Evolutionary conservation across 805 yeast genomes (phyloP), one percentile per base, ranked within the genome.

Genomic region (Wickerhamiella kurtzmanii): DNA sequence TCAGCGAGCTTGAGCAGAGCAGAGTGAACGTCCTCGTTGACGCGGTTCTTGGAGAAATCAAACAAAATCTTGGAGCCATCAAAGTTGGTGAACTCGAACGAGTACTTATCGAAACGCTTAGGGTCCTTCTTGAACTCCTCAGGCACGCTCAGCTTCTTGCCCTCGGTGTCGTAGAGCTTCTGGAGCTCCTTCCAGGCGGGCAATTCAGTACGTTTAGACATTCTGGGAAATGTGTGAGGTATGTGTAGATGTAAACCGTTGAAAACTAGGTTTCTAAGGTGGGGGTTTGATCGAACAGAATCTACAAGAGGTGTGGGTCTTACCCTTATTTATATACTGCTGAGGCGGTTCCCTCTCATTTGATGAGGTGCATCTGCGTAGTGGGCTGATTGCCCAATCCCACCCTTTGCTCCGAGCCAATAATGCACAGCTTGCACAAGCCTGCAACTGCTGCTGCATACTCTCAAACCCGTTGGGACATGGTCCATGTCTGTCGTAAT

Each of bases 1-100:
- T 79, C 77, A 57, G 97, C 97, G 62, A 92, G 77, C 60, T 77
- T 73, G 53, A 85, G 53, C 64, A 92, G 76, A 46, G 76, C 65
- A 32, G 67, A 56, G 56, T 85, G 67, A 61, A 89, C 77, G 61
- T 85, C 86, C 56, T 87, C 95, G 64, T 87, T 80, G 63, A 92
- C 73, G 65, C 92, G 74, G 70, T 92, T 92, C 76, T 92, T 92
- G 59, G 95, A 84, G 75, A 81, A 92, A 67, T 92, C 99, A 62
- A 89, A 92, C 59, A 89, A 70, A 63, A 92, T 83, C 70, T 87
- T 72, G 48, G 95, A 82, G 43, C 82, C 86, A 63, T 89, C 96
- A 65, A 63, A 82, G 73, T 89, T 92, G 58, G 71, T 71, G 68
- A 87, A 86, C 49, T 83, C 79, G 63, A 76, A 76, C 55, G 92